Evolutionary conservation across 257 asterid species (phyloP).

Genomic region (Orobanche coerulescens): DNA sequence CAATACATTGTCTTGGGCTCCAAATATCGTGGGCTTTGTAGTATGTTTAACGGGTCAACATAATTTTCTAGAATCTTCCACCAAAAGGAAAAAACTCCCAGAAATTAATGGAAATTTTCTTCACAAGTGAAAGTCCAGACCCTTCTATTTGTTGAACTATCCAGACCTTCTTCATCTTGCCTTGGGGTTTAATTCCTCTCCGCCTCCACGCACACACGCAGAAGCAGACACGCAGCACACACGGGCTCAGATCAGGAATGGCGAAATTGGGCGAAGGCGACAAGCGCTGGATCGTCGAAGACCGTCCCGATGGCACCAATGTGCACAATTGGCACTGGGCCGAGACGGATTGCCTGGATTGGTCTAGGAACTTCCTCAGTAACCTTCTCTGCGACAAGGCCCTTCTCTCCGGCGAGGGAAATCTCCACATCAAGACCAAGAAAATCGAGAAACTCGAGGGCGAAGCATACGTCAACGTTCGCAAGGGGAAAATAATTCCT

Average conservation of each 20-base stretch:
- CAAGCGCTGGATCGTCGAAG: conserved; percentile 94
- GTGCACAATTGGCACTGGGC: conserved; percentile 99
- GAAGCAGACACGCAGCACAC: not conserved
- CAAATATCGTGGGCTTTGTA: too few species aligned
- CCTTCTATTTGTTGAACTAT: conserved; percentile 24
- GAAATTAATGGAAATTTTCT: not conserved
- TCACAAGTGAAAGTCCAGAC: conserved; percentile 19
- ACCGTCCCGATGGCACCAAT: conserved; percentile 88
- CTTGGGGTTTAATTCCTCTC: not conserved
- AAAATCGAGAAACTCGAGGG: conserved; percentile 64
- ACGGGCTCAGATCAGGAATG: conserved; percentile 28
- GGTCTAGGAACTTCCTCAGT: conserved; percentile 62
- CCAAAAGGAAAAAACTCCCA: not conserved
- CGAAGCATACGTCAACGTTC: conserved; percentile 87
- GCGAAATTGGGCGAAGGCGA: conserved; percentile 90
- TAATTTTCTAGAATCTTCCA: conserved; percentile 32
- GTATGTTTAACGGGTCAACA: too few species aligned
- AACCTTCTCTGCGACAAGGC: conserved; percentile 46
- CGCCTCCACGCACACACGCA: conserved; percentile 9
- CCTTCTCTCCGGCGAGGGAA: conserved; percentile 62
- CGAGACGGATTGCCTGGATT: conserved; percentile 76
- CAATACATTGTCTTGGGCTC: too few species aligned
- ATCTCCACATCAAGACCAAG: conserved; percentile 39
- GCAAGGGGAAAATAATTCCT: conserved; percentile 85
- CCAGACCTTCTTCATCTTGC: conserved; percentile 8